Conservation (phyloP, 805 yeast species). For the Priceomyces fermenticarens region DNA sequence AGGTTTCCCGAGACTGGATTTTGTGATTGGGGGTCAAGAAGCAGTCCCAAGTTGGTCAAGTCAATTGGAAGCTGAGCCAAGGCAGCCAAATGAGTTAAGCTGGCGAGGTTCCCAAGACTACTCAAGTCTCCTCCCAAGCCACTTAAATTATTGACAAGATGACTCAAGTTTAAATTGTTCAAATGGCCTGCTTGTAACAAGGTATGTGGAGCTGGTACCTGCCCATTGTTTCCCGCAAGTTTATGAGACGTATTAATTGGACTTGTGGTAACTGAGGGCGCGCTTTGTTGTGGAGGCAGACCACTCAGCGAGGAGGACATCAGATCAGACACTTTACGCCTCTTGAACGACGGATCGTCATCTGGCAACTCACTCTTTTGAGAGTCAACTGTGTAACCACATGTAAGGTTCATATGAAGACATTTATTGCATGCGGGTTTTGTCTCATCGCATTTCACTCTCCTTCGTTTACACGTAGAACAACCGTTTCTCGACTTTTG, state of each 20-base stretch:
- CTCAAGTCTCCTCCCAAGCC: slow-evolving; percentile 34
- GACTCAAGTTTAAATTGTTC: slow-evolving; percentile 41
- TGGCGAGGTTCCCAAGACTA: slow-evolving; percentile 35
- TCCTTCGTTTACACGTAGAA: slow-evolving; percentile 79
- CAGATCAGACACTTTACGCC: slow-evolving; percentile 4
- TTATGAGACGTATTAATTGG: slow-evolving; percentile 1
- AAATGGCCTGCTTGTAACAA: slow-evolving; percentile 36
- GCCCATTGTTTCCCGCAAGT: neutral
- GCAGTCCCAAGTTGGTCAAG: slow-evolving; percentile 31
- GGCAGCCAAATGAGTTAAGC: slow-evolving; percentile 37
- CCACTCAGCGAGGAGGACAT: slow-evolving; percentile 1
- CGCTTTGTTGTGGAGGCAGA: slow-evolving; percentile 13
- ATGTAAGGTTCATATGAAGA: slow-evolving; percentile 69
- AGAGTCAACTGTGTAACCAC: slow-evolving; percentile 49
- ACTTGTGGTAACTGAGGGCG: slow-evolving; percentile 15
- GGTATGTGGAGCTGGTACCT: slow-evolving; percentile 3
- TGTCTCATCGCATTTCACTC: slow-evolving; percentile 90
- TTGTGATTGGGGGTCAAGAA: slow-evolving; percentile 20
- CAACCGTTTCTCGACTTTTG: slow-evolving; percentile 89
- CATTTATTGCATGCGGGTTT: slow-evolving; percentile 82
- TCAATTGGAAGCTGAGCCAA: slow-evolving; percentile 43
- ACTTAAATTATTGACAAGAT: slow-evolving; percentile 38
- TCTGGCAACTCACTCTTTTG: slow-evolving; percentile 4
- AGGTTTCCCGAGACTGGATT: slow-evolving; percentile 3
- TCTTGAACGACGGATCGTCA: slow-evolving; percentile 2